A percentile compares a stretch with the other conserved stretches of the same genome.
Evolutionary conservation across 345 rosid species (phyloP).

Genomic region (Microthlaspi erraticum): DNA sequence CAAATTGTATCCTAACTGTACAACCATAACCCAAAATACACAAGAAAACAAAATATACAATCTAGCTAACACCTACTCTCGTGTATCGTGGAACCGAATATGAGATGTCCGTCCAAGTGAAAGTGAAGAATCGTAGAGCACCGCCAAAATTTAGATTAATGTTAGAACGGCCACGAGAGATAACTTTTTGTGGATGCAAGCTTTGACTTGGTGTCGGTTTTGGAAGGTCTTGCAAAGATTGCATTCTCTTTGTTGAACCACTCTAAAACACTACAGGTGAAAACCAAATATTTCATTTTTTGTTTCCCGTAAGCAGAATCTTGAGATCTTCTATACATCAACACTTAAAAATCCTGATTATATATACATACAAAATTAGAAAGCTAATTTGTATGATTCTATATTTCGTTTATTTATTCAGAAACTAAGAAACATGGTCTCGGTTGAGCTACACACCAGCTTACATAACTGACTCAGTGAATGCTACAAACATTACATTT

Average conservation of each 20-base stretch:
- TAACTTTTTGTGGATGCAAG: neutral
- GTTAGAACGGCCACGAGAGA: neutral
- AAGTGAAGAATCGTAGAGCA: slow-evolving; percentile 2
- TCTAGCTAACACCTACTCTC: neutral
- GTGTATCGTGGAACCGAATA: neutral
- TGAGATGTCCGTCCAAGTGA: neutral
- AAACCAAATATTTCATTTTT: no score
- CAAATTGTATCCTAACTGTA: neutral
- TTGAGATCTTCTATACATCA: neutral
- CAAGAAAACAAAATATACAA: neutral
- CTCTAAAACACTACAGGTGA: neutral
- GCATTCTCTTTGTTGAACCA: neutral
- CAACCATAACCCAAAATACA: slow-evolving; percentile 2
- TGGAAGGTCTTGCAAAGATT: neutral
- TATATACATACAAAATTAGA: neutral
- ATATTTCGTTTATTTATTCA: slow-evolving; percentile 20
- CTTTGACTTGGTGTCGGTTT: slow-evolving; percentile 10
- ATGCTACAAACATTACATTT: slow-evolving; percentile 28
- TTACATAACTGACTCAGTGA: slow-evolving; percentile 24
- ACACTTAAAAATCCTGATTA: neutral
- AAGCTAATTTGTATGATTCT: slow-evolving; percentile 21
- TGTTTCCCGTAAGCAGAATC: neutral
- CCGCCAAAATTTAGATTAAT: neutral
- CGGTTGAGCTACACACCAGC: slow-evolving; percentile 28
- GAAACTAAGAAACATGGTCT: neutral